phyloP scores from a whole-genome alignment of 2,329 filamentous ascomycete species.

The Ambrosiella beaveri region DNA sequence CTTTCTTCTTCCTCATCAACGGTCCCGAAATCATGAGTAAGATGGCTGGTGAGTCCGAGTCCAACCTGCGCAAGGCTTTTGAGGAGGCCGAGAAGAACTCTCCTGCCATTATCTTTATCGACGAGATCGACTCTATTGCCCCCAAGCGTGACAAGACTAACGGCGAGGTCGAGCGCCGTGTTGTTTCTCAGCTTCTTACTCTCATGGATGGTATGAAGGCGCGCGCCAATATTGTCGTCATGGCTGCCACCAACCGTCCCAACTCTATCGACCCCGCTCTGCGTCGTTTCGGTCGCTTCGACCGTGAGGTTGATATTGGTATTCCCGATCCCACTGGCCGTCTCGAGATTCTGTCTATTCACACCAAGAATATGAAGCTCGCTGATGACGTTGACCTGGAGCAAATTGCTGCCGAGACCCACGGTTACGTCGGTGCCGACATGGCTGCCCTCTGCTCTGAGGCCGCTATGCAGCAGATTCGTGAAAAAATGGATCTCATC shows the following conservation, averaged over 20 bases:
- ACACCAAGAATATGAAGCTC: slow-evolving; percentile 99
- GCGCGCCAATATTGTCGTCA: slow-evolving; percentile 93
- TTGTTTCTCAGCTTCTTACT: slow-evolving; percentile 89
- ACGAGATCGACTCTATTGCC: slow-evolving; percentile 97
- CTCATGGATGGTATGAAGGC: slow-evolving; percentile 99
- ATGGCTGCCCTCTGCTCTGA: slow-evolving; percentile 95
- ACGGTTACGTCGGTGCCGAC: slow-evolving; percentile 98
- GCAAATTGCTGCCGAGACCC: slow-evolving; percentile 90
- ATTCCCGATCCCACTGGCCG: slow-evolving; percentile 95
- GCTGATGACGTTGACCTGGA: slow-evolving; percentile 92
- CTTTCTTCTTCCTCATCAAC: slow-evolving; percentile 99
- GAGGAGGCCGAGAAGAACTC: slow-evolving; percentile 99
- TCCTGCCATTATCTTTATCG: slow-evolving; percentile 97
- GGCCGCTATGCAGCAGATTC: slow-evolving; percentile 99
- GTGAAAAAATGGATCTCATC: slow-evolving; percentile 99
- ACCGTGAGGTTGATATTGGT: slow-evolving; percentile 96
- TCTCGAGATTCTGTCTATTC: slow-evolving; percentile 96
- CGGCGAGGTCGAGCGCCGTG: slow-evolving; percentile 94
- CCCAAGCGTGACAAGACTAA: slow-evolving; percentile 99
- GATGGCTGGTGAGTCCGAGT: slow-evolving; percentile 99
- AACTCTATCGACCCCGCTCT: slow-evolving; percentile 98
- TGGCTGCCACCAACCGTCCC: slow-evolving; percentile 96
- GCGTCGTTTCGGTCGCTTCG: slow-evolving; percentile 94
- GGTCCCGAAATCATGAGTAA: slow-evolving; percentile 99
- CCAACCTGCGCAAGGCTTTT: slow-evolving; percentile 95